Evolutionary conservation across 805 yeast genomes (phyloP).

Genomic region (Kodamaea jinghongensis): DNA sequence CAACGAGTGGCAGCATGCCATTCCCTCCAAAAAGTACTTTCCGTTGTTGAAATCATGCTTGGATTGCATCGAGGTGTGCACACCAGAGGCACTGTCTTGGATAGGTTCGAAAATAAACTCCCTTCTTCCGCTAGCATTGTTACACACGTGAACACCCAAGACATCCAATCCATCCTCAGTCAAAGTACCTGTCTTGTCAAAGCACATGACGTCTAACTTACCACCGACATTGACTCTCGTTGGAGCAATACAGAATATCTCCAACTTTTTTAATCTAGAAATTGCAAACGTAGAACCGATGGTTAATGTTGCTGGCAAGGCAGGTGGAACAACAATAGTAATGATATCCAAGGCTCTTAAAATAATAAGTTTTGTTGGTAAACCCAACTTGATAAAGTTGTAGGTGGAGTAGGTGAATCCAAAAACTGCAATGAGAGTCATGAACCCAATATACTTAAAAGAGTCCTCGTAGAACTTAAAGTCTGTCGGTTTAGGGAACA

Average conservation of each 20-base stretch:
- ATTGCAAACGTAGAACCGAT: conserved; percentile 95
- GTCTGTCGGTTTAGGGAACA: conserved; percentile 92
- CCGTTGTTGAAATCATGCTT: conserved; percentile 30
- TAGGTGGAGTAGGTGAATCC: conserved; percentile 85
- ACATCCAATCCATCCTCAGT: conserved; percentile 97
- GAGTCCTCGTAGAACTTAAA: conserved; percentile 94
- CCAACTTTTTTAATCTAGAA: conserved; percentile 57
- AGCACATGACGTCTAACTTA: conserved; percentile 82
- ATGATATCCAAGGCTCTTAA: conserved; percentile 89
- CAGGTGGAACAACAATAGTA: conserved; percentile 98
- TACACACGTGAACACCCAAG: conserved; percentile 50
- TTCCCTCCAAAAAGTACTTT: conserved; percentile 35
- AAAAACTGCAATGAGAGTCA: conserved; percentile 77
- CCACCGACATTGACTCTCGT: conserved; percentile 96
- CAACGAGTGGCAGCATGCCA: conserved; percentile 86
- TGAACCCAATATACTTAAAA: conserved; percentile 92
- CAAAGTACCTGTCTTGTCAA: conserved; percentile 96
- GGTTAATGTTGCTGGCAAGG: conserved; percentile 94
- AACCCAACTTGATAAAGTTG: conserved; percentile 74
- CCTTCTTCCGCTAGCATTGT: conserved; percentile 39
- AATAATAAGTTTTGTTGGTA: conserved; percentile 67
- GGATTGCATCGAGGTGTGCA: conserved; percentile 7
- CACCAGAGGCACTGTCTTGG: conserved; percentile 22
- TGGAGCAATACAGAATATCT: conserved; percentile 89
- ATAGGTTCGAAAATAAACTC: conserved; percentile 28